These are phyloP conservation scores for Durusdinium trenchii DNA, from an alignment of 73 alveolate species.

Conservation along the genomic window DNA sequence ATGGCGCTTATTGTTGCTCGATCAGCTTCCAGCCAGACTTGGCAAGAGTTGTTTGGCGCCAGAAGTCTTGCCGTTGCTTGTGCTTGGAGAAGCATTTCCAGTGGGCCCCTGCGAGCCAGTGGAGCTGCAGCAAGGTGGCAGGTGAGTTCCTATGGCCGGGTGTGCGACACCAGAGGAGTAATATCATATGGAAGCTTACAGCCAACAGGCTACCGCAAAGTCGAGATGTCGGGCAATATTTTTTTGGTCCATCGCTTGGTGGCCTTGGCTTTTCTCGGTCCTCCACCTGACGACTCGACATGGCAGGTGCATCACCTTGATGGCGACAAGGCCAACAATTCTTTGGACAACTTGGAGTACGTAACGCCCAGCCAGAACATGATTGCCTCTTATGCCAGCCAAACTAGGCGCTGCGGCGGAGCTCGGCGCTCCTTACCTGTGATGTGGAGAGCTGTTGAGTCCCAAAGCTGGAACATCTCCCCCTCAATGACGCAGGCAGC, in stretches of 20 bases:
- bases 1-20: too few relatives aligned
- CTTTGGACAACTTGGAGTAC: constrained; percentile 20
- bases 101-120: too few relatives aligned
- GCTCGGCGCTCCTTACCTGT: background rate
- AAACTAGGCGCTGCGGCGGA: background rate
- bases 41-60: too few relatives aligned
- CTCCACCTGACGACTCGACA: background rate
- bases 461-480: background rate
- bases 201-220: background rate
- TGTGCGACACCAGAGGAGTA: background rate
- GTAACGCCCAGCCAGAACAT: background rate
- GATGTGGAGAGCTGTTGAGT: background rate
- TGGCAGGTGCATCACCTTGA: constrained; percentile 72
- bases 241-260: constrained; percentile 24
- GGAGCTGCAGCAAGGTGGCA: constrained; percentile 22
- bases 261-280: constrained; percentile 40
- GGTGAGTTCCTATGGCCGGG: constrained; percentile 58
- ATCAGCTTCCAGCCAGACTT: too few relatives aligned
- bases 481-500: background rate
- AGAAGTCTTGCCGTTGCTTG: too few relatives aligned
- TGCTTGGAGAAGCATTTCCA: too few relatives aligned
- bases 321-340: constrained; percentile 22
- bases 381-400: background rate
- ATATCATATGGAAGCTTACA: background rate
- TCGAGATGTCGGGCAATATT: background rate